Evolutionary conservation across 2,329 filamentous ascomycete species (phyloP), one percentile per base, ranked within the genome.

Genomic region (Fusarium nodosum): DNA sequence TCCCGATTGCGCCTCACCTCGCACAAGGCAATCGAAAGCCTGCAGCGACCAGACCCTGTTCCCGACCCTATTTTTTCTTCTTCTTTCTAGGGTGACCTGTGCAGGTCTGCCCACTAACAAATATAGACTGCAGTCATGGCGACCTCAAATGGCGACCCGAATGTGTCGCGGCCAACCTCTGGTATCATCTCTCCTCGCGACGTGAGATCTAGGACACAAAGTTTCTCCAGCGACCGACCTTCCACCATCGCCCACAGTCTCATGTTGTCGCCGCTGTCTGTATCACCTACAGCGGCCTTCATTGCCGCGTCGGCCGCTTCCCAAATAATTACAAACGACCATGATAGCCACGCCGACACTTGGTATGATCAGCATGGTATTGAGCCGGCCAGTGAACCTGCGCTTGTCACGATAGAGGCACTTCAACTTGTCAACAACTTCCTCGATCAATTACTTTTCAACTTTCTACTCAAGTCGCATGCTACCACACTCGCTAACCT

Each of bases 371-470:
- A 91, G 66, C 86, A 91, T 71, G 88, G 88, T 52, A 85, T 90
- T 57, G 87, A 90, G 69, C 86, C 88, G 1, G 87, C 87, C 7
- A 85, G 86, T 60, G 90, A 92, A 71, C 88, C 90, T 20, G 92
- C 92, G 20, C 78, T 91, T 50, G 92, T 97, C 60, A 91, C 93
- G 1, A 84, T 86, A 3, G 86, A 87, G 30, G 93, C 96, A 1
- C 83, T 98, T 38, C 85, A 86, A 42, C 86, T 97, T 12, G 87
- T 97, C 76, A 99, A 99, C 81, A 90, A 87, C 74, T 99, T 99
- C 77, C 87, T 99, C 66, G 96, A 99, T 78, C 93, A 97, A 77
- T 85, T 98, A 7, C 86, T 99, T 8, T 97, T 94, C 83, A 95
- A 93, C 75, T 92, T 98, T 67, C 87, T 99, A n/a, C 88, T 90